A percentile compares a stretch with the other conserved stretches of the same genome.
Conservation (phyloP, 176 grass and related monocot species). For the Sorghum bicolor region Sorghum_bicolor_NCBIv3 NC_012876.2:55345501-55346000, state of each 20-base stretch:
- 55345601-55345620: constrained; percentile 7
- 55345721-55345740: constrained; percentile 1
- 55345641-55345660: constrained; percentile 26
- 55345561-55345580: background rate
- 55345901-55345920: too few species aligned
- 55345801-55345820: too few species aligned
- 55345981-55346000: too few species aligned
- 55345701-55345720: background rate
- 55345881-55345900: too few species aligned
- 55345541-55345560: rapidly evolving
- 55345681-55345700: background rate
- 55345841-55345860: constrained; percentile 3
- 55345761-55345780: background rate
- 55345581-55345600: background rate
- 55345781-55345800: background rate
- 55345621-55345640: constrained; percentile 25
- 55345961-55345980: too few species aligned
- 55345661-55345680: too few species aligned
- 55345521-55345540: rapidly evolving
- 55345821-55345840: background rate
- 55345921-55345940: too few species aligned
- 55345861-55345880: background rate
- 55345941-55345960: too few species aligned
- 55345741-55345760: background rate
- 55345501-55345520: background rate